Percentiles rank a stretch among this genome's conserved stretches.
Evolutionary conservation across 2,329 filamentous ascomycete species (phyloP).

Genomic region (Trichoderma oligosporum): DNA sequence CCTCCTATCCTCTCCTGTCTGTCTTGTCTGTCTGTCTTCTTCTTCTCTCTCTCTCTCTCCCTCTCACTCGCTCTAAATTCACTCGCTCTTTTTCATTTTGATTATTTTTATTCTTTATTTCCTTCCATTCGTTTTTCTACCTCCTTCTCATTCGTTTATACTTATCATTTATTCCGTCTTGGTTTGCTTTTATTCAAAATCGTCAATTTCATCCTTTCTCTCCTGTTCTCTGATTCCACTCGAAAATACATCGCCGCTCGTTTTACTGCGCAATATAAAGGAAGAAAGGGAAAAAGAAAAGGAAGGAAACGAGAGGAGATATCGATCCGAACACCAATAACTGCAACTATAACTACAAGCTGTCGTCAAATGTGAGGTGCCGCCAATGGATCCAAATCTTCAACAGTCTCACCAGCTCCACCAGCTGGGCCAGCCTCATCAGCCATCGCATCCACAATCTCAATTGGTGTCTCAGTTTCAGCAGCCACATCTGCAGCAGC

Average conservation of each 20-base stretch:
- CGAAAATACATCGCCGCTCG: background rate
- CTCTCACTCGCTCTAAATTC: background rate
- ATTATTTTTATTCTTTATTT: slow-evolving; percentile 17
- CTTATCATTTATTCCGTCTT: background rate
- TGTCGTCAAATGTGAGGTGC: slow-evolving; percentile 29
- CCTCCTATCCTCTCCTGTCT: slow-evolving; percentile 19
- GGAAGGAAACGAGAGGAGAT: background rate
- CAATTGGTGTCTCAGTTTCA: slow-evolving; percentile 16
- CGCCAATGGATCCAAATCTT: slow-evolving; percentile 33
- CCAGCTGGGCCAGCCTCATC: slow-evolving; percentile 22
- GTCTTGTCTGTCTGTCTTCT: slow-evolving; percentile 6
- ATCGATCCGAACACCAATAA: slow-evolving; percentile 11
- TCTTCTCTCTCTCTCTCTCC: background rate
- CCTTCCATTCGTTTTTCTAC: slow-evolving; percentile 14
- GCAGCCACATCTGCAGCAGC: slow-evolving; percentile 13
- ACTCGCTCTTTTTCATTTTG: slow-evolving; percentile 7
- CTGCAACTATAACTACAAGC: too few relatives aligned
- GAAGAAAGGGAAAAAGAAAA: background rate
- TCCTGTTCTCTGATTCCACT: background rate
- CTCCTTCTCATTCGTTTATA: slow-evolving; percentile 3
- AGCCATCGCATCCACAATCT: slow-evolving; percentile 2
- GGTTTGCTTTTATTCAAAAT: slow-evolving; percentile 17
- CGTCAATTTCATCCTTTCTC: background rate
- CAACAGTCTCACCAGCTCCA: slow-evolving; percentile 27
- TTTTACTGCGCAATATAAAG: background rate